Evolutionary conservation across 2,329 filamentous ascomycete species (phyloP).

Genomic region (Hirsutella minnesotensis): DNA sequence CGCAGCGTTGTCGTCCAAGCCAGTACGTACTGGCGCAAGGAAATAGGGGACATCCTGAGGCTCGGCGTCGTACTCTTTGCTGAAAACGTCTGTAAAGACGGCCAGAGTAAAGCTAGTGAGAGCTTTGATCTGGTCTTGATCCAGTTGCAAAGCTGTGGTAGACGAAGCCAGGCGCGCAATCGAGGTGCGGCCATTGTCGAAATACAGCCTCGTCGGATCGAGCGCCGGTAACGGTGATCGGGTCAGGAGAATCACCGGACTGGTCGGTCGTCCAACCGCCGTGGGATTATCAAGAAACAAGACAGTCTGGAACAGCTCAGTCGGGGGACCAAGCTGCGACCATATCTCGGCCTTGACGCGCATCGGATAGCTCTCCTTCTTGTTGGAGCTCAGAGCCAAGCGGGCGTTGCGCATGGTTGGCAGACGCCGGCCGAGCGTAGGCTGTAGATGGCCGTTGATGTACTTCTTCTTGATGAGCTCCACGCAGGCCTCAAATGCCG

Average conservation of each 20-base stretch:
- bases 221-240: constrained; percentile 51
- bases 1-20: not conserved
- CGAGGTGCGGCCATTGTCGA: constrained; percentile 51
- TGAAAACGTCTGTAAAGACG: constrained; percentile 76
- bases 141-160: constrained; percentile 27
- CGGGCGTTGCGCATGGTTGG: constrained; percentile 80
- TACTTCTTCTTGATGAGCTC: constrained; percentile 52
- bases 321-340: constrained; percentile 36
- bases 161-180: constrained; percentile 39
- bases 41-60: constrained; percentile 67
- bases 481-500: constrained; percentile 74
- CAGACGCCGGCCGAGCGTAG: constrained; percentile 57
- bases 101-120: constrained; percentile 65
- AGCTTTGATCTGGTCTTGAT: constrained; percentile 30
- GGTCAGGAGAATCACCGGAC: constrained; percentile 60
- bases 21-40: constrained; percentile 45
- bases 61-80: constrained; percentile 65
- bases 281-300: constrained; percentile 46
- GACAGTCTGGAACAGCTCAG: constrained; percentile 46
- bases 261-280: constrained; percentile 45
- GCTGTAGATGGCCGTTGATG: constrained; percentile 63
- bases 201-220: constrained; percentile 59
- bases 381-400: constrained; percentile 70
- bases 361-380: constrained; percentile 64
- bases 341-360: constrained; percentile 68